Percentiles rank a stretch among this genome's conserved stretches.
phyloP scores from a whole-genome alignment of 495 filamentous ascomycete species.

The Apodospora peruviana region DNA sequence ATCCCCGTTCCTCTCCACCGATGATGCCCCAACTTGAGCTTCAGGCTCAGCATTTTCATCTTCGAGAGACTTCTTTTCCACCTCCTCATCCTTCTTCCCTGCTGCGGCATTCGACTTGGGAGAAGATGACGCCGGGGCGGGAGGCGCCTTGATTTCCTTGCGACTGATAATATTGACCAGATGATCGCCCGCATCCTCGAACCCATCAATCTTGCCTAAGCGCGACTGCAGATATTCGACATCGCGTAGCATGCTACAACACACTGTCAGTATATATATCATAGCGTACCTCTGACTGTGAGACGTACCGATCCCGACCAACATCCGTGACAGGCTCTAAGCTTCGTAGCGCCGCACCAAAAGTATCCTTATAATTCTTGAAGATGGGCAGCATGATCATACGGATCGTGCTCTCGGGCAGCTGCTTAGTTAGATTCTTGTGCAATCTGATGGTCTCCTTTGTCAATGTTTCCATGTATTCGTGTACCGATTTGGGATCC shows the following conservation, averaged over 20 bases:
- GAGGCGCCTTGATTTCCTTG: slow-evolving; percentile 44
- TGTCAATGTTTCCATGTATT: slow-evolving; percentile 86
- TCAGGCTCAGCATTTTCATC: background rate
- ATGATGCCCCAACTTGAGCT: background rate
- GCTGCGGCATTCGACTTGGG: background rate
- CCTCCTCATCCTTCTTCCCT: background rate
- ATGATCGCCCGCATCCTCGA: slow-evolving; percentile 62
- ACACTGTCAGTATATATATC: slow-evolving; percentile 12
- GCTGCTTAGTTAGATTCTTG: slow-evolving; percentile 77
- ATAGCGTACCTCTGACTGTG: background rate
- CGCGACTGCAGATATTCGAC: slow-evolving; percentile 68
- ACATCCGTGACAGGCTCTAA: slow-evolving; percentile 58
- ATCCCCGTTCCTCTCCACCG: too few relatives aligned
- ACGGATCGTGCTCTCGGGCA: slow-evolving; percentile 69
- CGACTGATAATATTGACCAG: slow-evolving; percentile 61
- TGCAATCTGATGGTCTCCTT: slow-evolving; percentile 88
- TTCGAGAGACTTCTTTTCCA: background rate
- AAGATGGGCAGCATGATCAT: slow-evolving; percentile 93
- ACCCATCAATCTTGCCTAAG: slow-evolving; percentile 75
- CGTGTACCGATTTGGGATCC: slow-evolving; percentile 37
- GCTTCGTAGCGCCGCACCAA: slow-evolving; percentile 68
- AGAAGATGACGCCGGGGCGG: background rate
- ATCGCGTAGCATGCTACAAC: slow-evolving; percentile 69
- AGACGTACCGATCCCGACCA: slow-evolving; percentile 65
- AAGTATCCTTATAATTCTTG: slow-evolving; percentile 75